Evolutionary conservation across 2,329 filamentous ascomycete genomes (phyloP).

Genomic region (Penicillium sp.): DNA sequence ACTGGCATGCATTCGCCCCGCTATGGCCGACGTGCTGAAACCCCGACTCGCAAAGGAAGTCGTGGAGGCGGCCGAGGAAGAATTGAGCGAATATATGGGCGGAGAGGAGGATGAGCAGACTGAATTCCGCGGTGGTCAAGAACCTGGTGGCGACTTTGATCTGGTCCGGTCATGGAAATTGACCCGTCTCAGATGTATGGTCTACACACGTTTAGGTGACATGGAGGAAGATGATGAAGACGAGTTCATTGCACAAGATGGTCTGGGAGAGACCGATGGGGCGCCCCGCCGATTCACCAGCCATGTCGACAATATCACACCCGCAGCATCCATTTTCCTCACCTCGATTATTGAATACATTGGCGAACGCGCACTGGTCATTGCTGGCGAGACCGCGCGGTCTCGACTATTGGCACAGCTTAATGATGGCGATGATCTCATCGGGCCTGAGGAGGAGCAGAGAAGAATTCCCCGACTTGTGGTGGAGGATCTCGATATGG

Average conservation of each 20-base stretch:
- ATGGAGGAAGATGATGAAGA: constrained; percentile 98
- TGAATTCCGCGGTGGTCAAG: constrained; percentile 55
- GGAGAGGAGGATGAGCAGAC: constrained; percentile 75
- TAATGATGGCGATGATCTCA: constrained; percentile 60
- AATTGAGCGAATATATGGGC: constrained; percentile 83
- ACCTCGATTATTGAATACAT: constrained; percentile 94
- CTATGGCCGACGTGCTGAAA: constrained; percentile 84
- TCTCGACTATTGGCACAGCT: constrained; percentile 34
- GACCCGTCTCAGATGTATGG: constrained; percentile 91
- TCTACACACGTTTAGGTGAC: constrained; percentile 93
- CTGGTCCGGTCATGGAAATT: constrained; percentile 93
- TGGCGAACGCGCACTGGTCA: constrained; percentile 85
- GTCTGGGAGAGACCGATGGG: constrained; percentile 61
- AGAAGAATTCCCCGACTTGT: constrained; percentile 64
- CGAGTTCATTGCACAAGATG: constrained; percentile 78
- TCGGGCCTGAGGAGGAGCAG: constrained; percentile 45
- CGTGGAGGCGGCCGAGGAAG: constrained; percentile 79
- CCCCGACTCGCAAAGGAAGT: constrained; percentile 84
- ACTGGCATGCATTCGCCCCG: constrained; percentile 73
- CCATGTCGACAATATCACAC: constrained; percentile 71
- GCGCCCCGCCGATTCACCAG: constrained; percentile 60
- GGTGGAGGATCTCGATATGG: constrained; percentile 90
- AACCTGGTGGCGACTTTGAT: constrained; percentile 70
- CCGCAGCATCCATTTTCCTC: constrained; percentile 91
- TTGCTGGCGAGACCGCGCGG: constrained; percentile 80